Evolutionary conservation across 176 grass and related monocot species (phyloP), one percentile per base, ranked within the genome.

Genomic region (Aegilops sharonensis): DNA sequence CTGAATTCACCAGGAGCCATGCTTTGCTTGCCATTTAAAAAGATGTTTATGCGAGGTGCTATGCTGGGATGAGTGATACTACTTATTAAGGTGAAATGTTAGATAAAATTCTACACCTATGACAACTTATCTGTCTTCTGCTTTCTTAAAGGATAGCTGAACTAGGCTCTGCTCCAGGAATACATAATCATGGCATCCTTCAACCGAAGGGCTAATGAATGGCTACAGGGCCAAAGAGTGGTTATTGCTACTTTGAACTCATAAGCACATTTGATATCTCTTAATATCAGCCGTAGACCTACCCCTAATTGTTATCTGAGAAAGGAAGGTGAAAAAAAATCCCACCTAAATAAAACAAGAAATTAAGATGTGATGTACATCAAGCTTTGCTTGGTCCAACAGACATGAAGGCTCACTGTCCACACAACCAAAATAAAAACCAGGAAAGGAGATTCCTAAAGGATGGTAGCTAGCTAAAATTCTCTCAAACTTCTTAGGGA

Each of bases 61-160:
- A 68, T 61, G 6, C 18, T 61, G 31, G 9, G 59, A 75, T 6
- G 50, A 78, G 23, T 21, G 60, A 2, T 72, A 71, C 36, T 72
- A 71, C 36, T 50, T n/a, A 77, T 62, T 37, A 54, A 81, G n/a
- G 8, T 42, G 24, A 14, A 6, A 15, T 75, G 27, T 60, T 73
- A 80, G 25, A 60, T 81, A 5, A 1, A 52, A 14, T 63, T 45
- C 0, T 47, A 59, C 62, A 32, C 63, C 2, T 69, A 36, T 52
- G 39, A 21, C 18, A 82, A n/a, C 75, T 84, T 72, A 64, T 31
- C 39, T 64, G 11, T 72, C 39, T 78, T 78, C 34, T 27, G 71
- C 20, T 63, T 11, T 11, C 20, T 9, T 59, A 12, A 12, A 48
- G 27, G 21, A 84, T 30, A 4, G 78, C 11, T 4, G 68, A 64